Evolutionary conservation across 176 grass and related monocot species (phyloP).

Genomic region (Paspalum vaginatum): DNA sequence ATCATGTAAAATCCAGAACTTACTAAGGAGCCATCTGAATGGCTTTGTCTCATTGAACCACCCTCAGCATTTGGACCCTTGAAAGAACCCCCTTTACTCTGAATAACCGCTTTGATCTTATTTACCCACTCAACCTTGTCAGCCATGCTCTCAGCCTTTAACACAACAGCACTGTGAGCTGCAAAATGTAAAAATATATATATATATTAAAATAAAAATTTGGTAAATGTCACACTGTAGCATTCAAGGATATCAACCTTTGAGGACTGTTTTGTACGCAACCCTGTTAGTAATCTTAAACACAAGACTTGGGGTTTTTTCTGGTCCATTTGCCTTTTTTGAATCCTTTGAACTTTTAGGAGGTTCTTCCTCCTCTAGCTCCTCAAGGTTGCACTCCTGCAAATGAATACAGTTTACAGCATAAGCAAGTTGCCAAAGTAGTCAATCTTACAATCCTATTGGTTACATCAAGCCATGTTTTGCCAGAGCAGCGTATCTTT

Average conservation of each 20-base stretch:
- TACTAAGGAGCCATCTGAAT: constrained; percentile 85
- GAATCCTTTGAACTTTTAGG: constrained; percentile 91
- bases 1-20: constrained; percentile 41
- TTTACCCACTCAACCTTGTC: constrained; percentile 97
- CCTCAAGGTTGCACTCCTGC: constrained; percentile 96
- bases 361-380: constrained; percentile 92
- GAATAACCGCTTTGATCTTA: constrained; percentile 83
- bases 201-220: constrained; percentile 19
- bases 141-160: constrained; percentile 86
- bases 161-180: constrained; percentile 89
- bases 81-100: constrained; percentile 65
- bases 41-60: constrained; percentile 70
- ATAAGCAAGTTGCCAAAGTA: not conserved
- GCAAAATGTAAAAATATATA: constrained; percentile 31
- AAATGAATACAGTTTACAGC: constrained; percentile 18
- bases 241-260: constrained; percentile 57
- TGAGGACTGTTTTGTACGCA: constrained; percentile 94
- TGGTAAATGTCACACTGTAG: constrained; percentile 16
- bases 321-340: constrained; percentile 81
- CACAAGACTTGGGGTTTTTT: constrained; percentile 71
- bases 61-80: constrained; percentile 70
- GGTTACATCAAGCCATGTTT: constrained; percentile 15
- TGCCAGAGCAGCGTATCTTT: not conserved
- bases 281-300: constrained; percentile 97
- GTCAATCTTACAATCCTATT: not conserved